phyloP scores from a whole-genome alignment of 768 basidiomycete genomes.

The Collybiopsis luxurians region DNA sequence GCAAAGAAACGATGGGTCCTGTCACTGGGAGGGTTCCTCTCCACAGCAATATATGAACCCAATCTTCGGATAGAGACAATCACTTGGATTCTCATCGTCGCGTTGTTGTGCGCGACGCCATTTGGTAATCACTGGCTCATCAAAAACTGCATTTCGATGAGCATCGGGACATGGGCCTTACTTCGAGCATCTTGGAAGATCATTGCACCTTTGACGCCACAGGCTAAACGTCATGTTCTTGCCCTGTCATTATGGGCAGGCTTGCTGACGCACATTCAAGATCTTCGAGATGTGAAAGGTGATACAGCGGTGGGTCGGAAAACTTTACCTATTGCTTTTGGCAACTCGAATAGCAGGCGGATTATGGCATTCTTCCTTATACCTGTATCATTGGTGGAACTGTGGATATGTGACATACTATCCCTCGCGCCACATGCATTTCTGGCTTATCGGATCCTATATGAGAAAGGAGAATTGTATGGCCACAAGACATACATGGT shows the following conservation, averaged over 20 bases:
- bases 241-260: constrained; percentile 12
- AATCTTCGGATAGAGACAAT: constrained; percentile 6
- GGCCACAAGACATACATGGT: constrained; percentile 21
- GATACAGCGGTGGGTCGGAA: constrained; percentile 12
- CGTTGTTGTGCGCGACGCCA: constrained; percentile 11
- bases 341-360: constrained; percentile 7
- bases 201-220: constrained; percentile 1
- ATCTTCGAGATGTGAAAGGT: constrained; percentile 14
- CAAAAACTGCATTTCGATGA: constrained; percentile 14
- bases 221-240: not conserved
- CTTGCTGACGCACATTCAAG: constrained; percentile 10
- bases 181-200: constrained; percentile 11
- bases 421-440: constrained; percentile 7
- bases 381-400: not conserved
- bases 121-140: constrained; percentile 17
- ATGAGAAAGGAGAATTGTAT: constrained; percentile 4
- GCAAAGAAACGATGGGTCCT: constrained; percentile 15
- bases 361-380: constrained; percentile 9
- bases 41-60: constrained; percentile 4
- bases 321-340: constrained; percentile 13
- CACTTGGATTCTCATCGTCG: constrained; percentile 12
- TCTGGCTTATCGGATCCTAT: constrained; percentile 12
- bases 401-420: constrained; percentile 9
- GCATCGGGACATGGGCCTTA: constrained; percentile 14
- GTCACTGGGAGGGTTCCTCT: constrained; percentile 6